A percentile compares a stretch with the other conserved stretches of the same genome.
Conservation (phyloP, 2,329 filamentous ascomycete species). For the Immersiporthe knoxdaviesiana region DNA sequence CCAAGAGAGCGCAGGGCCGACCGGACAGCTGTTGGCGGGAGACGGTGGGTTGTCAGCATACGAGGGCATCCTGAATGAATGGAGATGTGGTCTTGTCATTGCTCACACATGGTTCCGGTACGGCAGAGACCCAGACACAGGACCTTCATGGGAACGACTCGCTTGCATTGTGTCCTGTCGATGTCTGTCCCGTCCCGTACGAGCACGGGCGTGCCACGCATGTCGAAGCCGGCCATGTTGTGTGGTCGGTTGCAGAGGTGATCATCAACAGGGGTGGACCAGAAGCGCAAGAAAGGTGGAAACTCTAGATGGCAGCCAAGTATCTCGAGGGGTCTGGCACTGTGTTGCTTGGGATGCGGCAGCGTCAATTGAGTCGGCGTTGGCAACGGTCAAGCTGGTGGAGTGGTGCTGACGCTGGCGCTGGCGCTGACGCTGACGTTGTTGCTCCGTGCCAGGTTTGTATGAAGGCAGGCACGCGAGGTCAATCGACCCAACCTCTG, state of each 20-base stretch:
- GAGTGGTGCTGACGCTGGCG: not conserved
- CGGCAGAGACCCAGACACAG: conserved; percentile 70
- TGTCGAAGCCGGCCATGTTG: conserved; percentile 16
- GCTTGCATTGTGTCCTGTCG: conserved; percentile 66
- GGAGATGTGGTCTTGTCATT: too few species aligned
- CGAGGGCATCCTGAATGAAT: not conserved
- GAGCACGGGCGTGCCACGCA: conserved; percentile 21
- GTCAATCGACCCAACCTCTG: not conserved
- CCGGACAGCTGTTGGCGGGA: conserved; percentile 17
- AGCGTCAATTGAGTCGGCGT: not conserved
- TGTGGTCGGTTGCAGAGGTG: not conserved
- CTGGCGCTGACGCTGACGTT: not conserved
- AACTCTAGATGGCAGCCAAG: not conserved
- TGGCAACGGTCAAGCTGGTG: not conserved
- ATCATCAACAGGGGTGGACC: not conserved
- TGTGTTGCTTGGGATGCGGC: not conserved
- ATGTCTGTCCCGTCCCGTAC: conserved; percentile 56
- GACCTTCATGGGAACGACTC: conserved; percentile 73
- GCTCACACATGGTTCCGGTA: conserved; percentile 30
- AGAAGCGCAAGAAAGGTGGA: not conserved
- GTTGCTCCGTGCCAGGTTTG: not conserved
- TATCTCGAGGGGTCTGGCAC: not conserved
- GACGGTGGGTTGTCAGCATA: not conserved
- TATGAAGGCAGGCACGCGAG: not conserved
- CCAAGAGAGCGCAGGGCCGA: conserved; percentile 26